A percentile compares a stretch with the other conserved stretches of the same genome.
These are phyloP conservation scores for Lanmaoa rubissima DNA, from an alignment of 768 basidiomycete genomes.

Conservation along the genomic window DNA sequence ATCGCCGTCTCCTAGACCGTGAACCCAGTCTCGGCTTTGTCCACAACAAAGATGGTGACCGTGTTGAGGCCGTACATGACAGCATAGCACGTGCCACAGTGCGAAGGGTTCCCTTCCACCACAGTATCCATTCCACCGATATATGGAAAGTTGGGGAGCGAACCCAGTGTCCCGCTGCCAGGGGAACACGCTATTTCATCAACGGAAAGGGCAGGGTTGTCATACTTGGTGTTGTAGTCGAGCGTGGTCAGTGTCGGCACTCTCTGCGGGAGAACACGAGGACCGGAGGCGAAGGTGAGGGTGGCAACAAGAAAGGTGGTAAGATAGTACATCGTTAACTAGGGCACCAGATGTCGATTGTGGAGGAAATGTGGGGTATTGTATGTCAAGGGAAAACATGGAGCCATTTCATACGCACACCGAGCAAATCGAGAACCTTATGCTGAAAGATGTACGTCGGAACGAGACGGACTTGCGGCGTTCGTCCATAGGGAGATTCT, in stretches of 20 bases:
- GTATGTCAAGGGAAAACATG: background rate
- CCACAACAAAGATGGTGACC: slow-evolving; percentile 55
- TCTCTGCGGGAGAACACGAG: slow-evolving; percentile 23
- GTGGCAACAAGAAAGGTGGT: slow-evolving; percentile 13
- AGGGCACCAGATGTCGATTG: background rate
- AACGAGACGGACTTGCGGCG: background rate
- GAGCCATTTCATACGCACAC: slow-evolving; percentile 18
- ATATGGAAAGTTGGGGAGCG: slow-evolving; percentile 37
- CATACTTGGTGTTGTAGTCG: slow-evolving; percentile 37
- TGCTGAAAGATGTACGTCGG: background rate
- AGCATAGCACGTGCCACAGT: slow-evolving; percentile 33
- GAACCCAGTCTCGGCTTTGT: slow-evolving; percentile 43
- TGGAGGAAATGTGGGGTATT: background rate
- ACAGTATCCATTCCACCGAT: slow-evolving; percentile 33
- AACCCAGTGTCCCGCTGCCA: slow-evolving; percentile 40
- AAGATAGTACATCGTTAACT: slow-evolving; percentile 27
- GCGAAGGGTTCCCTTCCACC: slow-evolving; percentile 18
- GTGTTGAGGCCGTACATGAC: slow-evolving; percentile 28
- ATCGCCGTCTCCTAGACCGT: slow-evolving; percentile 32
- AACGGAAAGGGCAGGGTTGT: slow-evolving; percentile 29
- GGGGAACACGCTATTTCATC: slow-evolving; percentile 37
- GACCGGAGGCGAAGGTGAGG: slow-evolving; percentile 14
- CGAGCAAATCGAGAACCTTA: background rate
- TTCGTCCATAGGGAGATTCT: background rate
- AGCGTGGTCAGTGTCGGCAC: slow-evolving; percentile 28